Base-by-base conservation (phyloP, 352 stramenopile species). In the Globisporangium nagaii region DNA sequence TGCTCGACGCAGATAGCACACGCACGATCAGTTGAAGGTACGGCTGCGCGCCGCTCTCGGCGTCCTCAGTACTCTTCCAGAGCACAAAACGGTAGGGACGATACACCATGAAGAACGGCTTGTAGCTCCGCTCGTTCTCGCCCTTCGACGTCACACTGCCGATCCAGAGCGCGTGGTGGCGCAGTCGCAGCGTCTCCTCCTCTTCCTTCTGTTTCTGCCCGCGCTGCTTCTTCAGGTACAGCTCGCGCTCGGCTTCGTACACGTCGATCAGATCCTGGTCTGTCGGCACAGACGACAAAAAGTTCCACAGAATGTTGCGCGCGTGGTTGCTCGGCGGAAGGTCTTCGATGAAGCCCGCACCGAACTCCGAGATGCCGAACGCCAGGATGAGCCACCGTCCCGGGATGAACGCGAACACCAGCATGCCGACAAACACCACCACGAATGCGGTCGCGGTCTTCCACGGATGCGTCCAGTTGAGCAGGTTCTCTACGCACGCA, bases 401-500 rank as follows among this genome's bases (percentile, higher is more conserved):
- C 30, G 72, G 79, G 30, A 94, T 56, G 28, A 92, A 60, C 9
- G 76, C 83, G 32, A 88, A 85, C 17, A 94, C 53, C 3, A 92
- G 27, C 12, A 71, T 58, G 30, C 70, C 68, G 36, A 75, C 55
- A 2, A 78, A 57, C 4, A 91, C 66, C 10, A 70, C 65, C 10
- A 54, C 58, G 28, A 92, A 86, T 28, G 83, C 75, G 0, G 78
- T 63, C 9, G 66, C 81, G 36, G 84, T 91, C 53, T 94, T 94
- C 84, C 84, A 94, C 25, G 84, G 84, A 48, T 94, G 84, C 22
- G 84, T 89, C 84, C 84, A 94, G 65, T 94, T 94, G 53, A 94
- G 72, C 9, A 94, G 43, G 49, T 92, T 92, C n/a, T 94, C 78
- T 10, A 79, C 74, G 6, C 73, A 84, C 2, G 83, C 79, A 44